Evolutionary conservation across 345 rosid species (phyloP).

Genomic region (Eucalyptus erythrocorys): DNA sequence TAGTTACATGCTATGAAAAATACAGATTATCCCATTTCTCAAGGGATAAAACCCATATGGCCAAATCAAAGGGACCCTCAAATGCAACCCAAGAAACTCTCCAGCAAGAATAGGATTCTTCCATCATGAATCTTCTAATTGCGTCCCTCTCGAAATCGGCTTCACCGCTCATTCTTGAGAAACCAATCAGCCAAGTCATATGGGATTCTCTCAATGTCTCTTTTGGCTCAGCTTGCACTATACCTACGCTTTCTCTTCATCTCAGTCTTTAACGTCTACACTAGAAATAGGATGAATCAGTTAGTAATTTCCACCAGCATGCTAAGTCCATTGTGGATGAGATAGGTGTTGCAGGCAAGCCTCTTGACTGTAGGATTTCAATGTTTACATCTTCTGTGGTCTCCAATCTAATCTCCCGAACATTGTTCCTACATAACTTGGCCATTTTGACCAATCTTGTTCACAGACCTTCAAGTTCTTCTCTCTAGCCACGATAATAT

Average conservation of each 20-base stretch:
- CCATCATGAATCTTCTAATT: not conserved
- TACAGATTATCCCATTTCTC: not conserved
- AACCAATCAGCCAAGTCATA: not conserved
- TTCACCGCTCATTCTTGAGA: not conserved
- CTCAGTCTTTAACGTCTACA: too few species aligned
- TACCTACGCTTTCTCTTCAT: not conserved
- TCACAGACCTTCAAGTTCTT: too few species aligned
- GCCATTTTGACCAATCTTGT: too few species aligned
- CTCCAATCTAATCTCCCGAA: too few species aligned
- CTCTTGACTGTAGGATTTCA: too few species aligned
- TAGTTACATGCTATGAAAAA: not conserved
- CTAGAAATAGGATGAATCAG: not conserved
- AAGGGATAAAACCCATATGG: not conserved
- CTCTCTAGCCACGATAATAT: too few species aligned
- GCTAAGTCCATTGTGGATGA: too few species aligned
- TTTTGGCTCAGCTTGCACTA: too few species aligned
- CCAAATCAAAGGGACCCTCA: not conserved
- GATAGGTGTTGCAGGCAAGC: too few species aligned
- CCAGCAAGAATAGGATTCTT: not conserved
- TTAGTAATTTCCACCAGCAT: too few species aligned
- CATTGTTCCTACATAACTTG: too few species aligned
- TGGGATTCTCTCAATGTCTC: not conserved
- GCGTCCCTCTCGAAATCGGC: rapidly evolving
- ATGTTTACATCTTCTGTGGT: too few species aligned
- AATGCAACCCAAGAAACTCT: not conserved